phyloP scores from a whole-genome alignment of 1,139 yeast species.

The Yamadazyma conglobata region DNA sequence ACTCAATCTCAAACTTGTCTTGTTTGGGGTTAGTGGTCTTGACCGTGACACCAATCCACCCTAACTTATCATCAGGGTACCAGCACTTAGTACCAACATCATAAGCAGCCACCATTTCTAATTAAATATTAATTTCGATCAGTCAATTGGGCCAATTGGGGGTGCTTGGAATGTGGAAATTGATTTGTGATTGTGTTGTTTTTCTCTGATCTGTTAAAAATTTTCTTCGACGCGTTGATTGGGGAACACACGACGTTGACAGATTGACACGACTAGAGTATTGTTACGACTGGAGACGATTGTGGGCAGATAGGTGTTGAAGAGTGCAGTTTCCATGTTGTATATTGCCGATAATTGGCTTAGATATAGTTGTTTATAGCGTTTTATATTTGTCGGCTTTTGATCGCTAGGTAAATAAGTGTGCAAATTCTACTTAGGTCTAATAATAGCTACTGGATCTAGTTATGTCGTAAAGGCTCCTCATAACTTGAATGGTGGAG shows the following conservation, averaged over 20 bases:
- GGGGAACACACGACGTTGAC: no score
- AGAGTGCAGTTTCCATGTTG: no score
- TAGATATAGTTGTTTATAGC: constrained; percentile 1
- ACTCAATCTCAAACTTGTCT: constrained; percentile 53
- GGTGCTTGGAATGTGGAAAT: no score
- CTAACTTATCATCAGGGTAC: constrained; percentile 84
- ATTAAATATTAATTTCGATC: no score
- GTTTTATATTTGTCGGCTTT: no score
- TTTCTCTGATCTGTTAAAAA: constrained; percentile 5
- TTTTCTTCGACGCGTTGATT: constrained; percentile 7
- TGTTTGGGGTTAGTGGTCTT: constrained; percentile 47
- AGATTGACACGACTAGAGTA: no score
- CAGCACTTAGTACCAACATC: constrained; percentile 73
- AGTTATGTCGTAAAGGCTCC: no score
- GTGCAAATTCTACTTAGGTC: constrained; percentile 1
- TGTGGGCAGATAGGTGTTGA: no score
- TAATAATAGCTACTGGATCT: constrained; percentile 1
- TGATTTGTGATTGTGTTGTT: constrained; percentile 4
- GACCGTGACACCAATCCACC: constrained; percentile 91
- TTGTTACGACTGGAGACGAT: no score
- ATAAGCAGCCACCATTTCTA: constrained; percentile 23
- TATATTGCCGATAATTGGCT: no score
- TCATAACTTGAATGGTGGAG: constrained; percentile 22
- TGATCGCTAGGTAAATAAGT: no score
- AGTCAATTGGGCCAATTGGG: no score